Percentiles rank a stretch among this genome's conserved stretches.
Conservation (phyloP, 2,329 filamentous ascomycete species). For the Verticillium zaregamsianum region DNA sequence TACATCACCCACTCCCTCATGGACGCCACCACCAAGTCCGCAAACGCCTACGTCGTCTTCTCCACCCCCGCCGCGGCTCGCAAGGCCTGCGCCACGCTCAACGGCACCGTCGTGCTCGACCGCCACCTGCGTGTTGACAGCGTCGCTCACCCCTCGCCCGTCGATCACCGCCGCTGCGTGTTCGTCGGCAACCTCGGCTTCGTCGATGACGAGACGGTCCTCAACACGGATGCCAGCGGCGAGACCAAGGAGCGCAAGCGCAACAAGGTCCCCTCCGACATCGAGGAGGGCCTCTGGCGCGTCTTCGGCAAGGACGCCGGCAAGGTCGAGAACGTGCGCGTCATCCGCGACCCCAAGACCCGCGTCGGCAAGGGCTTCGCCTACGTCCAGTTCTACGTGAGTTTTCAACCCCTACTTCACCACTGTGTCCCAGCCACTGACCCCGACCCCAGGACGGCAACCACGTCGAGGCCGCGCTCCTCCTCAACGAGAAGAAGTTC, state of each 20-base stretch:
- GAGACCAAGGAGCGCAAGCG: constrained; percentile 68
- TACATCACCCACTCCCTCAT: constrained; percentile 89
- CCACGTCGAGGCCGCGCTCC: constrained; percentile 82
- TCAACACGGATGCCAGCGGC: constrained; percentile 61
- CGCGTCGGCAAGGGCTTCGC: constrained; percentile 95
- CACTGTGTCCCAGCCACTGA: not conserved
- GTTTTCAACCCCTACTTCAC: constrained; percentile 14
- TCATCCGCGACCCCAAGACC: constrained; percentile 84
- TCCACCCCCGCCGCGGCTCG: constrained; percentile 70
- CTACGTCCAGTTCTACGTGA: constrained; percentile 87
- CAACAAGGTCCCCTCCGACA: constrained; percentile 71
- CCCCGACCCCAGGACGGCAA: constrained; percentile 61
- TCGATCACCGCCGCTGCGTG: constrained; percentile 84
- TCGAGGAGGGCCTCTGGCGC: constrained; percentile 90
- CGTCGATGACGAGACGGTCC: constrained; percentile 81
- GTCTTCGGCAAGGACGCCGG: constrained; percentile 70
- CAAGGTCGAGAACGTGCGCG: constrained; percentile 87
- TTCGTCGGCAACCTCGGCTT: constrained; percentile 97
- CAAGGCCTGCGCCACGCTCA: constrained; percentile 71
- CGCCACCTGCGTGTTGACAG: constrained; percentile 89
- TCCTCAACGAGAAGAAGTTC: constrained; percentile 87
- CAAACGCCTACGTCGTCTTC: constrained; percentile 93
- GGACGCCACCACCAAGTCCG: constrained; percentile 85
- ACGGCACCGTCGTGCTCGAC: constrained; percentile 78
- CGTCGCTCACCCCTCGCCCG: constrained; percentile 78